Conservation (phyloP, 2,329 filamentous ascomycete species). For the Ophiostoma novo-ulmi region DNA sequence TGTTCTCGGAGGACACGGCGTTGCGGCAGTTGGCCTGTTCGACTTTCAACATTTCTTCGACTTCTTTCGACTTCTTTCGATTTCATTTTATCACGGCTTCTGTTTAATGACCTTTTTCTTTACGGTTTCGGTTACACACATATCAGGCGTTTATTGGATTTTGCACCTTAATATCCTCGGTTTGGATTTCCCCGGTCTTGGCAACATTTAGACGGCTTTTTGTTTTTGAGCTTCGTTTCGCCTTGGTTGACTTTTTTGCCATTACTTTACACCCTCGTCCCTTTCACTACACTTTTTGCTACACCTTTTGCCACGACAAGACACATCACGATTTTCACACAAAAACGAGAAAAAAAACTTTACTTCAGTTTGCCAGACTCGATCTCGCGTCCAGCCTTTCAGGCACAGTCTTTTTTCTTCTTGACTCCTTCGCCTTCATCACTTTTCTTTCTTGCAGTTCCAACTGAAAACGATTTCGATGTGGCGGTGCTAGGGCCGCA, state of each 20-base stretch:
- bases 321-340: conserved; percentile 21
- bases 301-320: conserved; percentile 16
- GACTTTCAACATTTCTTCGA: background rate
- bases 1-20: background rate
- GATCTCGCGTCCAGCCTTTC: conserved; percentile 6
- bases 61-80: background rate
- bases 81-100: conserved; percentile 15
- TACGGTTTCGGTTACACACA: conserved; percentile 14
- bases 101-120: conserved; percentile 10
- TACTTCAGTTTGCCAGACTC: conserved; percentile 12
- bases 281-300: background rate
- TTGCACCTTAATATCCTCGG: conserved; percentile 18
- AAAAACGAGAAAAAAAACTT: conserved; percentile 19
- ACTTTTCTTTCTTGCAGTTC: background rate
- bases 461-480: background rate
- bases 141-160: conserved; percentile 14
- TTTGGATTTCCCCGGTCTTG: conserved; percentile 17
- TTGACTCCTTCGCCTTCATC: background rate
- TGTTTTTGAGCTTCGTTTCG: conserved; percentile 8
- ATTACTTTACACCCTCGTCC: background rate
- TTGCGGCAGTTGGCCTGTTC: background rate
- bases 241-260: background rate
- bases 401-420: background rate
- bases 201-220: conserved; percentile 16
- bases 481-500: conserved; percentile 3